Conservation (phyloP, 73 alveolate species). For the Symbiodinium pilosum region DNA sequence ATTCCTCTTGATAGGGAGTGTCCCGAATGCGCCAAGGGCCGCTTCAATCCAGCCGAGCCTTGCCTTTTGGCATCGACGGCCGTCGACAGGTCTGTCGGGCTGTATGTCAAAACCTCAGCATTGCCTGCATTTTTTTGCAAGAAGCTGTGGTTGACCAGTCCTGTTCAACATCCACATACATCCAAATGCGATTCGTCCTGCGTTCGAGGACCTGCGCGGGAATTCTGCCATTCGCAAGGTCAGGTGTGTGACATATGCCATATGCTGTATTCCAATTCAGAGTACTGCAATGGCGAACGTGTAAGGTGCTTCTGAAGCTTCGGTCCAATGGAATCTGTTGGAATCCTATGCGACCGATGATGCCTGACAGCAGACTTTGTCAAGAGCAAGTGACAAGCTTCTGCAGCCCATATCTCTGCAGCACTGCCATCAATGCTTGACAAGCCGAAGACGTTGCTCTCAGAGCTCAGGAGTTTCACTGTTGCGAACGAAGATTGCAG, state of each 20-base stretch:
- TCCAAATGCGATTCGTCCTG: not conserved
- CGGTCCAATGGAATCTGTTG: slow-evolving; percentile 96
- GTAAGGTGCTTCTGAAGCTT: slow-evolving; percentile 95
- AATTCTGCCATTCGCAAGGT: slow-evolving; percentile 96
- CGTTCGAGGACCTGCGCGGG: slow-evolving; percentile 95
- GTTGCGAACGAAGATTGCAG: slow-evolving; percentile 97
- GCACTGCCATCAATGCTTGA: not conserved
- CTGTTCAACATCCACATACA: no score
- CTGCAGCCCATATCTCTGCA: not conserved
- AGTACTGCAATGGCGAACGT: no score
- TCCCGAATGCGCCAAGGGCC: slow-evolving; percentile 37
- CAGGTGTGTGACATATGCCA: not conserved
- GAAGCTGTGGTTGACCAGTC: not conserved
- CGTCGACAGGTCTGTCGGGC: slow-evolving; percentile 95
- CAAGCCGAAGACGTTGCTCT: not conserved
- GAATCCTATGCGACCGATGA: slow-evolving; percentile 97
- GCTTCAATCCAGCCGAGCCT: slow-evolving; percentile 96
- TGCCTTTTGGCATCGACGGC: slow-evolving; percentile 96
- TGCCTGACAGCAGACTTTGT: slow-evolving; percentile 19
- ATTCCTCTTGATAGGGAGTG: no score
- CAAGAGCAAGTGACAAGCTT: not conserved
- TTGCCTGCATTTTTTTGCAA: not conserved
- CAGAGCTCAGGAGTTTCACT: slow-evolving; percentile 95
- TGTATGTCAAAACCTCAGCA: slow-evolving; percentile 64
- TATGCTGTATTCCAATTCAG: no score